A percentile compares a stretch with the other conserved stretches of the same genome.
phyloP scores from a whole-genome alignment of 2,329 filamentous ascomycete species.

The Curvularia verruculosa region DNA sequence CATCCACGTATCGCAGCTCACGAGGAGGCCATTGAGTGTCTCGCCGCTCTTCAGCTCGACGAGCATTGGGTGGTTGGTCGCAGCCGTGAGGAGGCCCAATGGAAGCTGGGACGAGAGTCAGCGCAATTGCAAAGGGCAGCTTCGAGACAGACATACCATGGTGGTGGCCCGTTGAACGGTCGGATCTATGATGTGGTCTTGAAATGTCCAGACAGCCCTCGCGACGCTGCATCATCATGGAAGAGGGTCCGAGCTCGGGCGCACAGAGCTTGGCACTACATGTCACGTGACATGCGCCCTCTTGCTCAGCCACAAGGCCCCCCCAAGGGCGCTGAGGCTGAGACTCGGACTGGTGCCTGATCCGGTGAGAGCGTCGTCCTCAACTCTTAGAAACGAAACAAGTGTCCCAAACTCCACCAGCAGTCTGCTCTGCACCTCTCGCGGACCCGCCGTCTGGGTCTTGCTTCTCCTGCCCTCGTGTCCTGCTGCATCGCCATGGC shows the following conservation, averaged over 20 bases:
- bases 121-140: constrained; percentile 8
- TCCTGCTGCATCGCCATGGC: constrained; percentile 31
- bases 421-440: neutral
- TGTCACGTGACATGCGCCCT: constrained; percentile 28
- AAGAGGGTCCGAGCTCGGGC: constrained; percentile 12
- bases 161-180: constrained; percentile 4
- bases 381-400: constrained; percentile 24
- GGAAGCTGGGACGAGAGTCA: constrained; percentile 58
- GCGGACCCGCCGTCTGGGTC: constrained; percentile 13
- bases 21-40: constrained; percentile 93
- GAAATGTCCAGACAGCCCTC: constrained; percentile 1
- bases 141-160: constrained; percentile 33
- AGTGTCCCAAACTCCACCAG: constrained; percentile 14
- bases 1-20: constrained; percentile 99
- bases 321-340: constrained; percentile 28
- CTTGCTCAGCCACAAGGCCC: constrained; percentile 23
- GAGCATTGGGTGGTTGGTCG: constrained; percentile 96
- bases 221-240: constrained; percentile 5
- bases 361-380: constrained; percentile 3
- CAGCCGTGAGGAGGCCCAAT: constrained; percentile 85
- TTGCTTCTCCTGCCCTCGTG: constrained; percentile 11
- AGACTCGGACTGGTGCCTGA: constrained; percentile 47
- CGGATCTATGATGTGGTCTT: neutral
- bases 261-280: constrained; percentile 12
- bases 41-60: constrained; percentile 98